Conservation (phyloP, 495 filamentous ascomycete genomes). For the Recurvomyces mirabilis region DNA sequence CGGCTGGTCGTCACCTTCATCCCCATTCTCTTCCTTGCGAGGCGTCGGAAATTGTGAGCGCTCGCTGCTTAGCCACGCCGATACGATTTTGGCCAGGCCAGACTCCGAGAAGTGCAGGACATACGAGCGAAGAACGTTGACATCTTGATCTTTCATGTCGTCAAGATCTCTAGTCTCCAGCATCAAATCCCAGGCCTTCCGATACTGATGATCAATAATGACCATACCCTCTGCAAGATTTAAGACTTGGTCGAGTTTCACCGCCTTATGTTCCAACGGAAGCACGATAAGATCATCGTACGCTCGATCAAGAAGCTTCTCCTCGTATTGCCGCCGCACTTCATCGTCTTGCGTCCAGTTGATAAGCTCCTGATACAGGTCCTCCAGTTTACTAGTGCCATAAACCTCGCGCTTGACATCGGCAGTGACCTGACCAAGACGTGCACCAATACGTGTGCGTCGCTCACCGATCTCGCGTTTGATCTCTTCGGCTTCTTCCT, state of each 20-base stretch:
- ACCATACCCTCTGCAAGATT: constrained; percentile 81
- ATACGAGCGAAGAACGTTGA: constrained; percentile 62
- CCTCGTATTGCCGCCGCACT: constrained; percentile 70
- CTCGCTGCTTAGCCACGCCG: constrained; percentile 69
- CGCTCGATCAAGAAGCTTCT: constrained; percentile 73
- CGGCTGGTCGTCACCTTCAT: constrained; percentile 29
- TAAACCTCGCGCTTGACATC: constrained; percentile 84
- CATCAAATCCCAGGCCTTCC: constrained; percentile 78
- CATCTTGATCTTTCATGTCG: constrained; percentile 54
- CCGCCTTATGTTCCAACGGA: constrained; percentile 50
- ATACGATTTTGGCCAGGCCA: constrained; percentile 68
- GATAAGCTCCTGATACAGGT: constrained; percentile 67
- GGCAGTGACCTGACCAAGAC: constrained; percentile 63
- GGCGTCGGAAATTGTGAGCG: constrained; percentile 61
- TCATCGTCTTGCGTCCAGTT: constrained; percentile 87
- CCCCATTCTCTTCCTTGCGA: constrained; percentile 32
- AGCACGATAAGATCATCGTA: constrained; percentile 63
- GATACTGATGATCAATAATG: constrained; percentile 85
- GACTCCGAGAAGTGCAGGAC: constrained; percentile 72
- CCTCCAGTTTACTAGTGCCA: constrained; percentile 54
- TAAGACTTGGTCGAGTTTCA: constrained; percentile 57
- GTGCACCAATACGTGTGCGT: constrained; percentile 76
- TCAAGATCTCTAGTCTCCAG: constrained; percentile 82
- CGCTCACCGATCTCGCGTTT: constrained; percentile 85
- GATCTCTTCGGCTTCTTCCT: constrained; percentile 80